A percentile compares a stretch with the other conserved stretches of the same genome.
Evolutionary conservation across 106 monocot genomes (phyloP).

Genomic region (Allium cepa): DNA sequence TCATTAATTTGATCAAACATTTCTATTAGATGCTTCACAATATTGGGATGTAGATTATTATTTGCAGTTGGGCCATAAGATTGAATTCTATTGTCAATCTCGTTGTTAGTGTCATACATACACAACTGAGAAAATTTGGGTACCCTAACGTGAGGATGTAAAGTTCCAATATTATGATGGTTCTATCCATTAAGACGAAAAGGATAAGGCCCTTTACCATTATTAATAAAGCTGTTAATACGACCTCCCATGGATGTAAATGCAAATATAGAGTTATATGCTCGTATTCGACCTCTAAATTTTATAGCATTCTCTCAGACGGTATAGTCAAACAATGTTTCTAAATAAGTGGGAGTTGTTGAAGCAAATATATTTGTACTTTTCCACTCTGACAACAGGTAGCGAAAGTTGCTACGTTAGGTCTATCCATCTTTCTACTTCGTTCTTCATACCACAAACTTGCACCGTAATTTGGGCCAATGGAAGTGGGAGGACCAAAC

Average conservation of each 20-base stretch:
- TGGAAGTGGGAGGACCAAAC: background rate
- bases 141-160: background rate
- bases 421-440: background rate
- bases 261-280: conserved; percentile 1
- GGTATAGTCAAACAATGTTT: background rate
- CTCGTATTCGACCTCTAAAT: background rate
- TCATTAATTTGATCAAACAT: no score
- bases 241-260: background rate
- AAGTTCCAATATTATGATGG: background rate
- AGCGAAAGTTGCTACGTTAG: background rate
- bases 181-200: background rate
- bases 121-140: background rate
- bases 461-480: background rate
- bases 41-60: no score
- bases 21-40: no score
- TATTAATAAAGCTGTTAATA: background rate
- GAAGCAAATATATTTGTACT: background rate
- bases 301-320: background rate
- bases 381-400: background rate
- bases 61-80: background rate
- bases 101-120: background rate
- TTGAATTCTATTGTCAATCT: background rate
- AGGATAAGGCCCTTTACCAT: background rate
- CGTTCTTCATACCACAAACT: background rate
- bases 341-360: background rate